A percentile compares a stretch with the other conserved stretches of the same genome.
phyloP scores from a whole-genome alignment of 148 eudicot genomes.

The Chenopodium formosanum region DNA sequence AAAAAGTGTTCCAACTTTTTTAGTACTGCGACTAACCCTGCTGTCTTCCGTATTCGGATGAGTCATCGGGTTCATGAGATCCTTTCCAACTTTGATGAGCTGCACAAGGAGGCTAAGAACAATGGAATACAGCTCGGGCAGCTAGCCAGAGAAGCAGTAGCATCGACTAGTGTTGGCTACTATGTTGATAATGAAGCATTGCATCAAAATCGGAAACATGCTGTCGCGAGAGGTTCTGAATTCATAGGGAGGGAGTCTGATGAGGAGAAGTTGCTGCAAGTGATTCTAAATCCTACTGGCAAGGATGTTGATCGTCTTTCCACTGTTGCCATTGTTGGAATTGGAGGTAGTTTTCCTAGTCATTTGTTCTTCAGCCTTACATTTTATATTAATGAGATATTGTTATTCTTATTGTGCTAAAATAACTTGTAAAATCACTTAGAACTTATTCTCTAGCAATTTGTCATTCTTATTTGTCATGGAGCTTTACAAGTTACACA shows the following conservation, averaged over 20 bases:
- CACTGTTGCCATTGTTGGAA: conserved; percentile 10
- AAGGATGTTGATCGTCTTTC: neutral
- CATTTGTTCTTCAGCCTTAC: neutral
- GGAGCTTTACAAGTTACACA: no score
- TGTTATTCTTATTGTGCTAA: no score
- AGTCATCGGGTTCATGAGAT: no score
- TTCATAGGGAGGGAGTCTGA: conserved; percentile 5
- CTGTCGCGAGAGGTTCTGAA: neutral
- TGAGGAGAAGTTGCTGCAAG: neutral
- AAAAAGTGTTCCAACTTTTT: no score
- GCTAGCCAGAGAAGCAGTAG: neutral
- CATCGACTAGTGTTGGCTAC: no score
- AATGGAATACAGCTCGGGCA: conserved; percentile 2
- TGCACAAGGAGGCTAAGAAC: neutral
- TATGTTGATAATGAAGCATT: neutral
- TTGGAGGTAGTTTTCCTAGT: conserved; percentile 11
- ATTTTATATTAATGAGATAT: no score
- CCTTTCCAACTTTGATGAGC: neutral
- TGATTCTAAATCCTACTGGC: neutral
- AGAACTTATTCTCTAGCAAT: no score
- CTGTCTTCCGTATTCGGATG: no score
- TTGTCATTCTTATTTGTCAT: no score
- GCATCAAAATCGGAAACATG: conserved; percentile 12
- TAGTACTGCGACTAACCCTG: no score
- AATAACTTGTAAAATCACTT: no score